These are phyloP conservation scores for Rhinocladiella similis DNA, from an alignment of 2,329 filamentous ascomycete species.

Conservation along the genomic window DNA sequence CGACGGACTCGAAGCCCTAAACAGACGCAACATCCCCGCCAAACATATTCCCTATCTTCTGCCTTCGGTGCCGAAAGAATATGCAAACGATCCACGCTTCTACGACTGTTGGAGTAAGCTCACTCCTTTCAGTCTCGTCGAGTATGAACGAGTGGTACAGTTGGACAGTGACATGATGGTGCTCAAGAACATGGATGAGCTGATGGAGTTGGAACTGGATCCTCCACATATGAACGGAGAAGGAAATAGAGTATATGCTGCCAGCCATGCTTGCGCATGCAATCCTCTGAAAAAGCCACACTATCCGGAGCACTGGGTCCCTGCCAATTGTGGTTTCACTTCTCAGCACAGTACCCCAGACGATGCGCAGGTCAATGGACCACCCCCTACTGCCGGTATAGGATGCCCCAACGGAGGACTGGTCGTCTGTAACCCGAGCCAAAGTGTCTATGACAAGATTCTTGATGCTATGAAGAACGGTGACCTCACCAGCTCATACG, in stretches of 20 bases:
- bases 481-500: conserved; percentile 47
- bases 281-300: conserved; percentile 77
- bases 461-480: conserved; percentile 44
- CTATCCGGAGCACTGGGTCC: conserved; percentile 70
- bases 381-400: conserved; percentile 51
- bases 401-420: conserved; percentile 62
- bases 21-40: conserved; percentile 66
- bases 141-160: conserved; percentile 79
- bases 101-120: conserved; percentile 91
- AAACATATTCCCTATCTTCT: conserved; percentile 72
- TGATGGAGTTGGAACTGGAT: conserved; percentile 81
- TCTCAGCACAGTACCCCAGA: conserved; percentile 55
- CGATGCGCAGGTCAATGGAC: conserved; percentile 53
- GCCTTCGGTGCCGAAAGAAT: conserved; percentile 66
- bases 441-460: conserved; percentile 50
- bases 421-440: conserved; percentile 61
- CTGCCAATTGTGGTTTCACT: conserved; percentile 63
- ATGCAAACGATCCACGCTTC: conserved; percentile 76
- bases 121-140: conserved; percentile 70
- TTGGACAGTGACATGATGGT: conserved; percentile 89
- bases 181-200: conserved; percentile 82
- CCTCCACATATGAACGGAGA: conserved; percentile 49
- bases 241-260: conserved; percentile 72
- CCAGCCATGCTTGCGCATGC: conserved; percentile 81
- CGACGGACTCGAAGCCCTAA: conserved; percentile 68